phyloP scores from a whole-genome alignment of 345 rosid species.

The Rhodomyrtus tomentosa region DNA sequence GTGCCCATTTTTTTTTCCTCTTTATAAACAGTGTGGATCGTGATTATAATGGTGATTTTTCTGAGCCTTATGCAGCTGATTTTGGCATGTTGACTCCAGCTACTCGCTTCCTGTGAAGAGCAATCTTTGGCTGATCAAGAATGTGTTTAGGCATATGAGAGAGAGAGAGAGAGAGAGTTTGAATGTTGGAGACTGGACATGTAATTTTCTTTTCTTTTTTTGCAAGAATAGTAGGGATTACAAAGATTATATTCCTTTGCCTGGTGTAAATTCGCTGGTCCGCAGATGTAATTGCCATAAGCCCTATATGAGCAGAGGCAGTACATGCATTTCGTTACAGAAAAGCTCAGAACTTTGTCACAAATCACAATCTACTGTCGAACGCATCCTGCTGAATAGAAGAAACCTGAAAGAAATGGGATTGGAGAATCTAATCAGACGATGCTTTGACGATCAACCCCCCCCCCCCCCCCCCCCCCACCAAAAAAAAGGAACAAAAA shows the following conservation, averaged over 20 bases:
- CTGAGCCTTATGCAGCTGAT: constrained; percentile 19
- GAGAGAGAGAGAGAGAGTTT: background rate
- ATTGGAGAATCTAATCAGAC: background rate
- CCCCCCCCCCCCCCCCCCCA: too few species aligned
- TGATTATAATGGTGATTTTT: constrained; percentile 23
- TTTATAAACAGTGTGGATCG: constrained; percentile 36
- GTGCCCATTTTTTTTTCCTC: background rate
- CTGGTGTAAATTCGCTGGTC: background rate
- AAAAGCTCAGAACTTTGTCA: background rate
- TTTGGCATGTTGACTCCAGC: background rate
- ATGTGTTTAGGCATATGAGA: background rate
- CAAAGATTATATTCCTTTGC: background rate
- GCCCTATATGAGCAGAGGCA: background rate
- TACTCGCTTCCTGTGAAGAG: background rate
- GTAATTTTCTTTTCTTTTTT: background rate
- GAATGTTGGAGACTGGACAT: background rate
- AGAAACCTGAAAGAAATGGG: background rate
- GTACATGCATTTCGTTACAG: background rate
- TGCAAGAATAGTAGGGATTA: background rate
- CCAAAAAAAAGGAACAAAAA: too few species aligned
- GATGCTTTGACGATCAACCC: too few species aligned
- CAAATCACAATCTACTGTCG: background rate
- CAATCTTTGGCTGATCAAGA: background rate
- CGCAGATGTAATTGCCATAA: background rate
- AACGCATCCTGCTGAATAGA: background rate